Conservation (phyloP, 208 protist genomes). For the Trypanosomatidae sp. region DNA sequence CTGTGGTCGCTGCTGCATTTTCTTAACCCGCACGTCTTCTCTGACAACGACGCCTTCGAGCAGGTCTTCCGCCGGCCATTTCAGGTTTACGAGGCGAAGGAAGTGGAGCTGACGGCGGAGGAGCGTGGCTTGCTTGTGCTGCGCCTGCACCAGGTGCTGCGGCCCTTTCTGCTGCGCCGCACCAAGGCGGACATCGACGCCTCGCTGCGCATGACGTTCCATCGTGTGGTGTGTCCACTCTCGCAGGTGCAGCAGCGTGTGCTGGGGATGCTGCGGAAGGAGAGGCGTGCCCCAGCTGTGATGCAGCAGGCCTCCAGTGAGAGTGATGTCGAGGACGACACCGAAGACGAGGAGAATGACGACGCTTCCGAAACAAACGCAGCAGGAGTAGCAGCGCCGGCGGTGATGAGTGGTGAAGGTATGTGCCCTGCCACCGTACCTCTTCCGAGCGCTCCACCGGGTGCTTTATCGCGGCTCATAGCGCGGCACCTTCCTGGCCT, state of each 20-base stretch:
- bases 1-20: conserved; percentile 99
- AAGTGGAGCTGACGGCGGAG: conserved; percentile 57
- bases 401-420: neutral
- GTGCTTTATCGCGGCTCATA: neutral
- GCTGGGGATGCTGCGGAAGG: conserved; percentile 60
- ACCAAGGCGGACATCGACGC: conserved; percentile 95
- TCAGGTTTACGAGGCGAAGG: conserved; percentile 37
- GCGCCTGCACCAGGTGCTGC: conserved; percentile 92
- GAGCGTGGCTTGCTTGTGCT: conserved; percentile 63
- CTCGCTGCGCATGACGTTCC: conserved; percentile 88
- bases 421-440: neutral
- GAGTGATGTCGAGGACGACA: neutral
- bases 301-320: neutral
- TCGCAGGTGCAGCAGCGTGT: conserved; percentile 48
- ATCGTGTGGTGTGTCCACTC: conserved; percentile 44
- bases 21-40: conserved; percentile 95
- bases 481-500: conserved; percentile 9
- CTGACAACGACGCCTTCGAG: conserved; percentile 92
- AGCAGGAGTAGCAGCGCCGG: no score
- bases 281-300: conserved; percentile 27
- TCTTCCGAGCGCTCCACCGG: neutral
- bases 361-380: no score
- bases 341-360: neutral
- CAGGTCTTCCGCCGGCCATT: conserved; percentile 81
- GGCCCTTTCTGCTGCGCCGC: conserved; percentile 96